Percentiles rank a stretch among this genome's conserved stretches.
Evolutionary conservation across 768 basidiomycete genomes (phyloP).

Genomic region (Daedaleopsis sinensis): DNA sequence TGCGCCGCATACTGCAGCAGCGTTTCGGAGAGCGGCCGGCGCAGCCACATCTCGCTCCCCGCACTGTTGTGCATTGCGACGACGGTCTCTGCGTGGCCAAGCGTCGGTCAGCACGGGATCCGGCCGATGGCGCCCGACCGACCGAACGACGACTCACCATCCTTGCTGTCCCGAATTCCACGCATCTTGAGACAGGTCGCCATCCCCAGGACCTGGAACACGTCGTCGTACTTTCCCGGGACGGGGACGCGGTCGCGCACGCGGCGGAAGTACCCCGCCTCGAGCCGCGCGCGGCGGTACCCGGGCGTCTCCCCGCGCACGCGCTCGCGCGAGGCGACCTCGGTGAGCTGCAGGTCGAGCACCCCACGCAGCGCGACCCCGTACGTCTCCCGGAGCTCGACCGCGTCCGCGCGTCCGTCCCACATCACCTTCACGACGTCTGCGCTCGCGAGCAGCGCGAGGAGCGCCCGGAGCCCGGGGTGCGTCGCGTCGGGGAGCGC

Average conservation of each 20-base stretch:
- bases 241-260: neutral
- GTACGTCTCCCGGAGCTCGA: conserved; percentile 34
- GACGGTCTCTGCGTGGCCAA: conserved; percentile 33
- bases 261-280: conserved; percentile 1
- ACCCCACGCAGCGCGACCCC: conserved; percentile 33
- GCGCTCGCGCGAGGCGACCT: conserved; percentile 34
- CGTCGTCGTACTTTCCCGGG: conserved; percentile 3
- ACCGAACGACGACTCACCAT: conserved; percentile 6
- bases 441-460: conserved; percentile 31
- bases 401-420: conserved; percentile 44
- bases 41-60: conserved; percentile 36
- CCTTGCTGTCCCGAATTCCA: neutral
- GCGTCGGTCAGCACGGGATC: neutral
- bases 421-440: conserved; percentile 39
- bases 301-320: conserved; percentile 32
- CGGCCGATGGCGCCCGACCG: neutral
- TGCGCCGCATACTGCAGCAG: conserved; percentile 46
- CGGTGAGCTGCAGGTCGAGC: conserved; percentile 44
- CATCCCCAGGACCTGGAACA: conserved; percentile 4
- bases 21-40: conserved; percentile 38
- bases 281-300: neutral
- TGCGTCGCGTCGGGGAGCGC: neutral
- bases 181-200: neutral
- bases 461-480: conserved; percentile 31
- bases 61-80: conserved; percentile 40